phyloP scores from a whole-genome alignment of 179 eudicot genomes.

The Corrigiola litoralis region DNA sequence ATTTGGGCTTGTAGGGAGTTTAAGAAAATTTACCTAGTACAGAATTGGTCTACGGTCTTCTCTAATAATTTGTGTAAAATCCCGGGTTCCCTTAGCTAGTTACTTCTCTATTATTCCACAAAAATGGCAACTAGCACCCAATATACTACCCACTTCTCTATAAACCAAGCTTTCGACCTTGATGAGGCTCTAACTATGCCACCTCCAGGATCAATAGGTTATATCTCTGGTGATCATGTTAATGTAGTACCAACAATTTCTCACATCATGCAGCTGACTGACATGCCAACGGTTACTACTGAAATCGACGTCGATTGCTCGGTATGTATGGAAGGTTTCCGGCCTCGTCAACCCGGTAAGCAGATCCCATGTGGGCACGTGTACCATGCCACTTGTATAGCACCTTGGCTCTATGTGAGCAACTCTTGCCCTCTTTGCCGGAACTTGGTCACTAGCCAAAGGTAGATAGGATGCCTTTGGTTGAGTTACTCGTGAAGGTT shows the following conservation, averaged over 20 bases:
- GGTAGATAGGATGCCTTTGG: neutral
- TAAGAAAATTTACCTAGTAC: too few relatives aligned
- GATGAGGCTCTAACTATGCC: conserved; percentile 25
- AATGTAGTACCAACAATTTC: neutral
- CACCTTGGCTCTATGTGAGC: conserved; percentile 17
- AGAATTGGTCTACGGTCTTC: too few relatives aligned
- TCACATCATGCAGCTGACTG: neutral
- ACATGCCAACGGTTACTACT: conserved; percentile 9
- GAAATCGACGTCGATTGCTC: conserved; percentile 11
- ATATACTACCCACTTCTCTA: neutral
- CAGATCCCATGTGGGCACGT: conserved; percentile 28
- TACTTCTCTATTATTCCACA: neutral
- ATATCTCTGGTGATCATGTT: neutral
- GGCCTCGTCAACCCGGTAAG: conserved; percentile 1
- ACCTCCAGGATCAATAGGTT: neutral
- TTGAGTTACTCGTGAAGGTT: too few relatives aligned
- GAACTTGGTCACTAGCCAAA: neutral
- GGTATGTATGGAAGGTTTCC: conserved; percentile 22
- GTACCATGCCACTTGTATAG: conserved; percentile 24
- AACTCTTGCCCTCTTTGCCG: conserved; percentile 29
- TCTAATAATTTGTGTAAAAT: too few relatives aligned
- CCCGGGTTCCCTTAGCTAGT: neutral
- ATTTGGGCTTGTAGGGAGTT: too few relatives aligned
- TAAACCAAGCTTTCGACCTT: conserved; percentile 21
- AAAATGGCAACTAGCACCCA: conserved; percentile 9